phyloP scores from a whole-genome alignment of 106 monocot species.

The Vanilla planifolia region DNA sequence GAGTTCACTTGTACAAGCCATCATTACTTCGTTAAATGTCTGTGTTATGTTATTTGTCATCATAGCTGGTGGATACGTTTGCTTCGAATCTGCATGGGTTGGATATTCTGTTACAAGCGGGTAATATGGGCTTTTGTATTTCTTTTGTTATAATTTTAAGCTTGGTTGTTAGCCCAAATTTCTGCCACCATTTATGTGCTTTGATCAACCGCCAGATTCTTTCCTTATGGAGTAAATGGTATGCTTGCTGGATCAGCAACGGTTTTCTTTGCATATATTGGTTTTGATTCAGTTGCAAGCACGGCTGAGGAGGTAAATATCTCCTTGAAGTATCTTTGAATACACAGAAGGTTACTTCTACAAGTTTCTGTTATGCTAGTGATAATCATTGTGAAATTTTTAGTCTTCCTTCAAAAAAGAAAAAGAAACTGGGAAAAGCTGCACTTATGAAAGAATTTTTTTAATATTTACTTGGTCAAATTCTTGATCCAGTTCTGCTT shows the following conservation, averaged over 20 bases:
- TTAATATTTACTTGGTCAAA: too few relatives aligned
- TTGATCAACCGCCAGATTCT: slow-evolving; percentile 44
- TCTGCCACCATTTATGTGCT: not conserved
- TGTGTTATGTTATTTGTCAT: slow-evolving; percentile 86
- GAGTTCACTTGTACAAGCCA: slow-evolving; percentile 73
- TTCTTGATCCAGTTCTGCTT: not conserved
- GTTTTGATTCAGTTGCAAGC: slow-evolving; percentile 93
- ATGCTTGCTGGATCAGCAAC: slow-evolving; percentile 92
- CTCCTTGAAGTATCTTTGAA: not conserved
- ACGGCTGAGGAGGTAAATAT: slow-evolving; percentile 84
- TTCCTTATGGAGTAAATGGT: slow-evolving; percentile 85
- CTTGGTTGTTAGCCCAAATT: not conserved
- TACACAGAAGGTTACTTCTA: not conserved
- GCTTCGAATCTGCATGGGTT: slow-evolving; percentile 82
- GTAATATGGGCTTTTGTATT: slow-evolving; percentile 21
- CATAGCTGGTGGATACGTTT: slow-evolving; percentile 85
- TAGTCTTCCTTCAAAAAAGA: too few relatives aligned
- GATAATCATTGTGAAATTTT: too few relatives aligned
- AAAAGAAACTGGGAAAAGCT: too few relatives aligned
- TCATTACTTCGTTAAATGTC: slow-evolving; percentile 60
- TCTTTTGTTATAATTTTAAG: not conserved
- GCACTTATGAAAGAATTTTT: too few relatives aligned
- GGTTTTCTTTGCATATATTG: slow-evolving; percentile 89
- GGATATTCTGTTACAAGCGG: slow-evolving; percentile 72
- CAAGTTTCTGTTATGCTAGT: too few relatives aligned